Percentiles rank a stretch among this genome's conserved stretches.
Evolutionary conservation across 768 basidiomycete species (phyloP).

Genomic region (Leucosporidium scottii): DNA sequence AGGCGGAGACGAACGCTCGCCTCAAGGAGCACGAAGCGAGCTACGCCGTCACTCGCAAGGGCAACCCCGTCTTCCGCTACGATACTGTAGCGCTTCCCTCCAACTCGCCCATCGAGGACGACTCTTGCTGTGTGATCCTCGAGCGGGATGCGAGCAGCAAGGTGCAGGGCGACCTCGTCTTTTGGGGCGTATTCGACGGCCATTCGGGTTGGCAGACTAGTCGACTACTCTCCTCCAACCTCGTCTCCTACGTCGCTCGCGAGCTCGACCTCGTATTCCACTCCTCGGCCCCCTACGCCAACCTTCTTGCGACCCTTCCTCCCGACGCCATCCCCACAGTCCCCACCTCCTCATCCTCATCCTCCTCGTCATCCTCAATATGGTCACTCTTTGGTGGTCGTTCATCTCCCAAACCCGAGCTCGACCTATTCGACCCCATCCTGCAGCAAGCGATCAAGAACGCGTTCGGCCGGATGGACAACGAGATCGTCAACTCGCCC

Average conservation of each 20-base stretch:
- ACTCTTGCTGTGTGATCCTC: conserved; percentile 41
- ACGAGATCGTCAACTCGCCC: conserved; percentile 72
- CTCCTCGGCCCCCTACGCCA: conserved; percentile 15
- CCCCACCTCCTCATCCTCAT: not conserved
- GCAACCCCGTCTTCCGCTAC: conserved; percentile 44
- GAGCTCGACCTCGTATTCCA: conserved; percentile 51
- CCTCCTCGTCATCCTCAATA: conserved; percentile 17
- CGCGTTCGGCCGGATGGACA: conserved; percentile 76
- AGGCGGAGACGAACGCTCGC: conserved; percentile 20
- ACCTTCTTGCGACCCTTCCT: conserved; percentile 18
- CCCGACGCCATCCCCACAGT: not conserved
- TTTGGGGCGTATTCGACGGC: conserved; percentile 51
- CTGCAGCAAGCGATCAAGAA: conserved; percentile 62
- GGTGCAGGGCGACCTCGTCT: conserved; percentile 27
- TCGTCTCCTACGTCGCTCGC: conserved; percentile 75
- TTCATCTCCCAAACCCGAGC: conserved; percentile 27
- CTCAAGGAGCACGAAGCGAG: conserved; percentile 34
- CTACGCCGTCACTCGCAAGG: conserved; percentile 28
- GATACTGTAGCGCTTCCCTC: conserved; percentile 71
- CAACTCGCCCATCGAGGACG: conserved; percentile 89
- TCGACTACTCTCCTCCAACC: conserved; percentile 66
- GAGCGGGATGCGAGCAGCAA: conserved; percentile 25
- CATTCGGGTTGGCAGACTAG: conserved; percentile 81
- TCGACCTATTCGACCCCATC: conserved; percentile 50
- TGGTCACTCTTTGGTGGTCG: conserved; percentile 13